These are phyloP conservation scores for Pulveroboletus sp. DNA, from an alignment of 768 basidiomycete species.

Conservation along the genomic window DNA sequence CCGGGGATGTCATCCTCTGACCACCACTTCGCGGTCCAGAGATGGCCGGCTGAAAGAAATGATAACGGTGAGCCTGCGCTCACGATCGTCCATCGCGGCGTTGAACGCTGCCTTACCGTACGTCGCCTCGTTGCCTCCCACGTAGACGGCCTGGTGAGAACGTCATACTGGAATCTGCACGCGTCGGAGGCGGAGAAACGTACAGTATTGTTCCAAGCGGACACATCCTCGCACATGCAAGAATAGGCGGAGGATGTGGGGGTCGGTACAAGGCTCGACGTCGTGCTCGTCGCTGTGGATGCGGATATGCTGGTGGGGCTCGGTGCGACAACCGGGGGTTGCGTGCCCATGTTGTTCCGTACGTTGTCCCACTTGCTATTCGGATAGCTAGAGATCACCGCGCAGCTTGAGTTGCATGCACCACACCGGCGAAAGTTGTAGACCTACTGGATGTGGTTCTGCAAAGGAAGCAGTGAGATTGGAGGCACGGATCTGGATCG, in stretches of 20 bases:
- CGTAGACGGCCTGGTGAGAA: constrained; percentile 27
- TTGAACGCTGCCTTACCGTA: constrained; percentile 34
- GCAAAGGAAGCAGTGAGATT: neutral
- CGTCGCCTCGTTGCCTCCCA: constrained; percentile 37
- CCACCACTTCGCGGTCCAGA: constrained; percentile 56
- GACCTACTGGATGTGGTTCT: constrained; percentile 58
- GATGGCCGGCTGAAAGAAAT: constrained; percentile 33
- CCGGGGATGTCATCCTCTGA: constrained; percentile 37
- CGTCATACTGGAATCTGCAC: neutral
- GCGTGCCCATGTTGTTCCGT: constrained; percentile 54
- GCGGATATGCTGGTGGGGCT: constrained; percentile 20
- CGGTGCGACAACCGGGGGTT: constrained; percentile 14
- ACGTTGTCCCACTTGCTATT: constrained; percentile 72
- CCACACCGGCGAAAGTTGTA: neutral
- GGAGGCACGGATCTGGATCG: neutral
- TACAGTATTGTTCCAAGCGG: constrained; percentile 39
- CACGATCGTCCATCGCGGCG: too few relatives aligned
- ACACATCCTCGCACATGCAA: constrained; percentile 39
- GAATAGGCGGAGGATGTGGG: constrained; percentile 12
- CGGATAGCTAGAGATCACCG: constrained; percentile 45
- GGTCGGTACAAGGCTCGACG: constrained; percentile 9
- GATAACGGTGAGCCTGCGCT: neutral
- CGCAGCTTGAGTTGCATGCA: neutral
- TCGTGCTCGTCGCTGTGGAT: neutral
- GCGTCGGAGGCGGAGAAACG: neutral